Evolutionary conservation across 106 monocot species (phyloP), one percentile per base, ranked within the genome.

Genomic region (Apostasia ramifera): DNA sequence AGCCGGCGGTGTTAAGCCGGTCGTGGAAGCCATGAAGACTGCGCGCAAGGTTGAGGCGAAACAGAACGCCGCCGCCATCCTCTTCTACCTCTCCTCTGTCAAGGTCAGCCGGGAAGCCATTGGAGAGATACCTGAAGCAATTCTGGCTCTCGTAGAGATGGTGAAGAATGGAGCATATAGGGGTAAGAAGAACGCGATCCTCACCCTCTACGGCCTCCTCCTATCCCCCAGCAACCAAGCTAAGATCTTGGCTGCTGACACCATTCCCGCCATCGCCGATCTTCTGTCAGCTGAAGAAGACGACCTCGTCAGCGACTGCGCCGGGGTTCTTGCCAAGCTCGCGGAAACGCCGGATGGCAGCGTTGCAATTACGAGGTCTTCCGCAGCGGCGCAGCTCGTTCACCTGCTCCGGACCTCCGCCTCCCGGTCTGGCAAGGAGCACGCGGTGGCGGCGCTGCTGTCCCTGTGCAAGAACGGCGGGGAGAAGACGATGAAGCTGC

Each of bases 21-120:
- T 97, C 6, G 66, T 87, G 1, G 61, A 81, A 3, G 76, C 74
- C 6, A 71, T 90, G 44, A 71, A 26, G 12, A 15, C 49, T 3
- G 92, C 83, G 5, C 66, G 69, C 47, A 82, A 57, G 44, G 3
- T 62, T 1, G 84, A 89, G 37, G 70, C 82, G 0, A 70, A 66
- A 54, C 81, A 89, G 50, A 86, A 87, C 47, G 97, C 97, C 6
- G 92, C 87, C 0, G 92, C 85, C 1, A 74, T 89, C 40, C 55
- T 97, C 42, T 92, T 92, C 79, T 89, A 87, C 79, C 78, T 97
- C 53, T 77, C 89, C 1, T 69, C 88, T 7, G 69, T 79, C 10
- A 67, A 78, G 3, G 82, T 83, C 15, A 87, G 87, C 74, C 76
- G 85, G 3, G 37, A 63, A 39, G 73, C 70, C 49, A 89, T 97